A percentile compares a stretch with the other conserved stretches of the same genome.
phyloP scores from a whole-genome alignment of 371 early-diverging fungal species.

The Mucor saturninus region DNA sequence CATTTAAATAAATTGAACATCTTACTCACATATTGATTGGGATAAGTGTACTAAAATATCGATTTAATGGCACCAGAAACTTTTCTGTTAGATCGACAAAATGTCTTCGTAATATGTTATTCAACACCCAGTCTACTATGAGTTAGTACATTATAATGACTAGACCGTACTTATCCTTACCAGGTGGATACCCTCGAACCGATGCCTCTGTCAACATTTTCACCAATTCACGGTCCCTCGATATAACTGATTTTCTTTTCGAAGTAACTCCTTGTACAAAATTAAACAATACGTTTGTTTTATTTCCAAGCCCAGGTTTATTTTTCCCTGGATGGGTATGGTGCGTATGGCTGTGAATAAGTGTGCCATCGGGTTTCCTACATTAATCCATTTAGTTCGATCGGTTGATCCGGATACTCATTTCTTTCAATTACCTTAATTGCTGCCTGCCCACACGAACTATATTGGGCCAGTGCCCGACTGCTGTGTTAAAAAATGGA shows the following conservation, averaged over 20 bases:
- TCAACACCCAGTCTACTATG: conserved; percentile 67
- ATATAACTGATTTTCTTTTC: conserved; percentile 81
- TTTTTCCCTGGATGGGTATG: conserved; percentile 28
- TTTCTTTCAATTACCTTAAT: conserved; percentile 36
- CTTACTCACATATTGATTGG: conserved; percentile 62
- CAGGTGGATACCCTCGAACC: conserved; percentile 68
- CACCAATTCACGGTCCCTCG: conserved; percentile 75
- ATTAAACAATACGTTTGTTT: conserved; percentile 50
- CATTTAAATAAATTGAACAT: background rate
- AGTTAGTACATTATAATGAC: background rate
- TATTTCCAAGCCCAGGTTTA: conserved; percentile 34
- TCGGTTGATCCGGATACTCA: no score
- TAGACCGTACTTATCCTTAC: conserved; percentile 25
- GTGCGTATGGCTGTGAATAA: conserved; percentile 38
- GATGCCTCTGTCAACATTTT: conserved; percentile 73
- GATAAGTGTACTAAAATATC: conserved; percentile 88
- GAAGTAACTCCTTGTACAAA: conserved; percentile 73
- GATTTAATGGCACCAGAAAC: conserved; percentile 93
- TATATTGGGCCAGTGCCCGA: conserved; percentile 93
- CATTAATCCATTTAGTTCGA: background rate
- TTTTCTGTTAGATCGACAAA: conserved; percentile 93
- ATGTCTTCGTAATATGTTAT: conserved; percentile 90
- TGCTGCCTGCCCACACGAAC: conserved; percentile 75
- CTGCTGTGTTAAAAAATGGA: conserved; percentile 87
- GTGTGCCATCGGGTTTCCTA: conserved; percentile 57